Percentiles rank a stretch among this genome's conserved stretches.
These are phyloP conservation scores for Arabidopsis hybrid DNA, from an alignment of 441 rosid species.

Conservation along the genomic window DNA sequence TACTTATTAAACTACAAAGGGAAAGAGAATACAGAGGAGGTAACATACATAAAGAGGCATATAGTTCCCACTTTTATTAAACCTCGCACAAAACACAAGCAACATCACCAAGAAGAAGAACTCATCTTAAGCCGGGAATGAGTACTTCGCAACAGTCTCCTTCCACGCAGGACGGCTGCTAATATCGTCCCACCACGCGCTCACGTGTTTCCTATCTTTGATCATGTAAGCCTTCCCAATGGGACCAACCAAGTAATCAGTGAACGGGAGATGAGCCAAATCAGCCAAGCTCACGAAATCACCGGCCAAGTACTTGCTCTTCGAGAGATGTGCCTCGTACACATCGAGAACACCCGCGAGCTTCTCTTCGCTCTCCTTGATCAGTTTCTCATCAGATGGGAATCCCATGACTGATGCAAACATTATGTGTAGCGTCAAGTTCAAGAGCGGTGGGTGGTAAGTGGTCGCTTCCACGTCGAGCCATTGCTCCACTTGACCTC, in stretches of 20 bases:
- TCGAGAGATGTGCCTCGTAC: constrained; percentile 63
- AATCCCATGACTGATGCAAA: constrained; percentile 52
- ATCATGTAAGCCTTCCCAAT: constrained; percentile 47
- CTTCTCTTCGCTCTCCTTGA: constrained; percentile 66
- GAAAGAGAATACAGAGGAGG: neutral
- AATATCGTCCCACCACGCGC: constrained; percentile 78
- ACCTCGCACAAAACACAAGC: constrained; percentile 33
- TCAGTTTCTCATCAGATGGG: constrained; percentile 54
- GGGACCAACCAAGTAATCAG: constrained; percentile 56
- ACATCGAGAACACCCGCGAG: constrained; percentile 63
- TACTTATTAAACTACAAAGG: neutral
- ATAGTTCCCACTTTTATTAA: constrained; percentile 24
- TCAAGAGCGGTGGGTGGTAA: constrained; percentile 53
- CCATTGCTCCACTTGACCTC: constrained; percentile 78
- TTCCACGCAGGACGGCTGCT: constrained; percentile 71
- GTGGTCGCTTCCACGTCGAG: constrained; percentile 65
- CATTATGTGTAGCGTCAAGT: constrained; percentile 54
- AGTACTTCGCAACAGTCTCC: constrained; percentile 49
- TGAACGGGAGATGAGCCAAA: constrained; percentile 66
- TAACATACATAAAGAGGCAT: constrained; percentile 9
- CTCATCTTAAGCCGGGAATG: constrained; percentile 32
- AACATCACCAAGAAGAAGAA: constrained; percentile 12
- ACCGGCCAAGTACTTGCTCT: constrained; percentile 69
- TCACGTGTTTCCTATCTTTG: constrained; percentile 56
- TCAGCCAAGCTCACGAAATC: constrained; percentile 78